Percentiles rank a stretch among this genome's conserved stretches.
Conservation (phyloP, 1,139 yeast genomes). For the Pichia sp. region DNA sequence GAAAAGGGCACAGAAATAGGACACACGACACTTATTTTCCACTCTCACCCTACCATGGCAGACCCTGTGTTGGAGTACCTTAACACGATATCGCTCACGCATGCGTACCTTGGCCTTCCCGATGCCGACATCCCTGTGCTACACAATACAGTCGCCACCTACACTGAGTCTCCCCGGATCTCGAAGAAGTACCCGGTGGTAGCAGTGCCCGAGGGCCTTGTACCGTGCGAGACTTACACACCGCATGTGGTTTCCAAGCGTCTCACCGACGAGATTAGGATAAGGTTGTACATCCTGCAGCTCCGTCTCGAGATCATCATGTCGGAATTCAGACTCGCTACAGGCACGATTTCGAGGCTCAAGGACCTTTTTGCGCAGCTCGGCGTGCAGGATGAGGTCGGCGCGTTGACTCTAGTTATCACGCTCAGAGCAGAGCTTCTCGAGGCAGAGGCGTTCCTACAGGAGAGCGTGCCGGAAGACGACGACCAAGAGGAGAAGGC, state of each 20-base stretch:
- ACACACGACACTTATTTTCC: background rate
- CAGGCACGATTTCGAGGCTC: constrained; percentile 14
- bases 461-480: background rate
- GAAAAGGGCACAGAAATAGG: background rate
- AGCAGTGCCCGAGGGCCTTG: background rate
- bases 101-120: constrained; percentile 2
- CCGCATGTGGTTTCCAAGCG: background rate
- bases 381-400: constrained; percentile 14
- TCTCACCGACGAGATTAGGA: background rate
- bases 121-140: constrained; percentile 5
- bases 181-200: background rate
- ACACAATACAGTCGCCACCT: constrained; percentile 5
- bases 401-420: constrained; percentile 12
- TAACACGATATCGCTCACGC: constrained; percentile 6
- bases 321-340: constrained; percentile 14
- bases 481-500: background rate
- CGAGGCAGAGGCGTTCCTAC: constrained; percentile 11
- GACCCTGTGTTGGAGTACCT: constrained; percentile 9
- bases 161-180: constrained; percentile 10
- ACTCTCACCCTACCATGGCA: background rate
- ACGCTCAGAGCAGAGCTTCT: constrained; percentile 13
- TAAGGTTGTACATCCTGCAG: constrained; percentile 15
- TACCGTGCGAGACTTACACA: background rate
- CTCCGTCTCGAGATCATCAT: constrained; percentile 15
- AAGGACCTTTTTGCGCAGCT: constrained; percentile 15